Conservation (phyloP, 2,329 filamentous ascomycete genomes). For the Colletotrichum cuscutae region DNA sequence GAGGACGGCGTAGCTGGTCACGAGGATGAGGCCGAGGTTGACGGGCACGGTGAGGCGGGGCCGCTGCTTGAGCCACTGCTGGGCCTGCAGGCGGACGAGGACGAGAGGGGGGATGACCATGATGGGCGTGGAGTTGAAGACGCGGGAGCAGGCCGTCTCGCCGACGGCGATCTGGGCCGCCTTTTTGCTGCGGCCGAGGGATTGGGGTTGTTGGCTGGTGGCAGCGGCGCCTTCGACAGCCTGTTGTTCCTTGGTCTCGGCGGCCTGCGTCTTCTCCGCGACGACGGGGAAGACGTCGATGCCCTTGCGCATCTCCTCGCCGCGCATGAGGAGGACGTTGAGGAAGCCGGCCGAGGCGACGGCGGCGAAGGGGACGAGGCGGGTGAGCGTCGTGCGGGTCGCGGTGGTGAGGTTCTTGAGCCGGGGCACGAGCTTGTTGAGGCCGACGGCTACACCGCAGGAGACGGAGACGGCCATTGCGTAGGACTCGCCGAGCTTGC, state of each 20-base stretch:
- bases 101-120: conserved; percentile 95
- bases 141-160: conserved; percentile 91
- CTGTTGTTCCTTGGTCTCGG: conserved; percentile 58
- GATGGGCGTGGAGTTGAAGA: conserved; percentile 94
- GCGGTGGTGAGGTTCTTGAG: conserved; percentile 80
- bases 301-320: conserved; percentile 91
- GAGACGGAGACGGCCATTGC: conserved; percentile 90
- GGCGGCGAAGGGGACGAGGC: conserved; percentile 96
- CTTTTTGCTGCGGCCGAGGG: conserved; percentile 86
- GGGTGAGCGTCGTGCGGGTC: conserved; percentile 79
- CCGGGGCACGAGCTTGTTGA: conserved; percentile 89
- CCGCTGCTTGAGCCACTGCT: conserved; percentile 80
- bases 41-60: conserved; percentile 83
- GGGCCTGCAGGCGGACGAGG: conserved; percentile 85
- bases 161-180: conserved; percentile 90
- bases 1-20: conserved; percentile 87
- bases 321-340: conserved; percentile 98
- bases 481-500: conserved; percentile 89
- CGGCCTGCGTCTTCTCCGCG: conserved; percentile 69
- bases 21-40: conserved; percentile 88
- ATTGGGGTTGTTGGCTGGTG: conserved; percentile 56
- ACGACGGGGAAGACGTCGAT: conserved; percentile 93
- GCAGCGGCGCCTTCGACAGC: conserved; percentile 69
- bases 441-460: conserved; percentile 90
- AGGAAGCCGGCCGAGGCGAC: conserved; percentile 91